Percentiles rank a stretch among this genome's conserved stretches.
These are phyloP conservation scores for Nephelium lappaceum DNA, from an alignment of 345 rosid species.

Conservation along the genomic window DNA sequence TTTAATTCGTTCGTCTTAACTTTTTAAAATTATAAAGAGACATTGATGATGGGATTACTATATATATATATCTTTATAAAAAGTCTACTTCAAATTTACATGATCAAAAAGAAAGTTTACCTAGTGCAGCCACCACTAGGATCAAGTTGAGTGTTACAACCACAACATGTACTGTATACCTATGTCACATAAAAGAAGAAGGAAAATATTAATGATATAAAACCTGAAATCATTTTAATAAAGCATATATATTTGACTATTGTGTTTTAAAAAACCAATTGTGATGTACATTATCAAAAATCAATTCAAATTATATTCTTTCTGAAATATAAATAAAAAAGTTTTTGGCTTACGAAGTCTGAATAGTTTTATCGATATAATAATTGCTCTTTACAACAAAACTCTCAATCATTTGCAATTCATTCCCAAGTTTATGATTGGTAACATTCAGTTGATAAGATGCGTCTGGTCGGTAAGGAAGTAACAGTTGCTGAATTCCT, in stretches of 20 bases:
- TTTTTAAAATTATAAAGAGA: no score
- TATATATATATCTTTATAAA: neutral
- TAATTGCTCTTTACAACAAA: constrained; percentile 41
- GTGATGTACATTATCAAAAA: no score
- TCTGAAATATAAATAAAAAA: neutral
- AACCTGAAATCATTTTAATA: no score
- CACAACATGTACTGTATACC: constrained; percentile 50
- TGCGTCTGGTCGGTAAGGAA: constrained; percentile 47
- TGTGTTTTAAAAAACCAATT: no score
- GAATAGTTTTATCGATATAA: constrained; percentile 50
- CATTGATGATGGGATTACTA: no score
- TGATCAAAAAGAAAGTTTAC: constrained; percentile 32
- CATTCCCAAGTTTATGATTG: constrained; percentile 43
- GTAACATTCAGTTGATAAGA: constrained; percentile 43
- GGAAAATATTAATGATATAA: no score
- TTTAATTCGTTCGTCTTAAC: no score
- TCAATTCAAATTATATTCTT: no score
- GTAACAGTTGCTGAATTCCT: constrained; percentile 44
- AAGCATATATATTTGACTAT: no score
- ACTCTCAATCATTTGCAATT: constrained; percentile 36
- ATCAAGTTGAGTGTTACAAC: constrained; percentile 48
- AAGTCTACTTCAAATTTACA: neutral
- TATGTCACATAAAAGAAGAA: constrained; percentile 4
- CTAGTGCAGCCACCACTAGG: constrained; percentile 51
- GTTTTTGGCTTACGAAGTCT: constrained; percentile 43